Evolutionary conservation across 805 yeast genomes (phyloP).

Genomic region (Ascoidea tarda): DNA sequence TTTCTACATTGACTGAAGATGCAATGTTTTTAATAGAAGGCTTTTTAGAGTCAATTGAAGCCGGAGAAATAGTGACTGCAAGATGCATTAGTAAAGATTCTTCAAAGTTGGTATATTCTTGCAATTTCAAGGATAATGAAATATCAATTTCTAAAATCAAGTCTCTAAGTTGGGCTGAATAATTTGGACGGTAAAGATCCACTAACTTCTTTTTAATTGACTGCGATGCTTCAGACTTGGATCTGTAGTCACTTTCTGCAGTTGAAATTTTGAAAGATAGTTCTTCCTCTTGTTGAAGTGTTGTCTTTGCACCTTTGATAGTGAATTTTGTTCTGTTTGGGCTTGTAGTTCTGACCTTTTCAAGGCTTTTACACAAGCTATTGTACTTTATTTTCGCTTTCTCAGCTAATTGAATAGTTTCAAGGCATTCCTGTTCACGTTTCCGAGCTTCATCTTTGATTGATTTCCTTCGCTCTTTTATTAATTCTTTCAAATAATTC

Average conservation of each 20-base stretch:
- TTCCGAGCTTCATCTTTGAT: slow-evolving; percentile 72
- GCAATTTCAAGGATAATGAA: slow-evolving; percentile 79
- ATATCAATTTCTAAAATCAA: slow-evolving; percentile 78
- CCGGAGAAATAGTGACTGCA: slow-evolving; percentile 73
- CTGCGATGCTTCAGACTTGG: slow-evolving; percentile 59
- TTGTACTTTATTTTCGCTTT: slow-evolving; percentile 74
- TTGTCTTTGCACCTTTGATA: slow-evolving; percentile 63
- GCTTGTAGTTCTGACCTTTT: slow-evolving; percentile 65
- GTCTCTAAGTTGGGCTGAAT: slow-evolving; percentile 56
- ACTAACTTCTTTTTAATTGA: slow-evolving; percentile 62
- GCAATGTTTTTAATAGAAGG: slow-evolving; percentile 71
- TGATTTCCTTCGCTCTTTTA: slow-evolving; percentile 58
- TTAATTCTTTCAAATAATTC: slow-evolving; percentile 50
- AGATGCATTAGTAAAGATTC: slow-evolving; percentile 75
- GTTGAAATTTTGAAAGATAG: slow-evolving; percentile 61
- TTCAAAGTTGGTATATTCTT: slow-evolving; percentile 76
- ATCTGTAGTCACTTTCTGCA: slow-evolving; percentile 80
- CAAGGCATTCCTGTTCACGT: slow-evolving; percentile 73
- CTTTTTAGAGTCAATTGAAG: slow-evolving; percentile 33
- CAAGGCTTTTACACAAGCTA: slow-evolving; percentile 75
- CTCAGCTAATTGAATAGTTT: slow-evolving; percentile 72
- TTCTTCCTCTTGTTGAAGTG: slow-evolving; percentile 83
- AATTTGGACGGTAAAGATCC: slow-evolving; percentile 62
- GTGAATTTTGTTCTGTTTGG: slow-evolving; percentile 59
- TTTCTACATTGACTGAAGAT: slow-evolving; percentile 67